Base-by-base conservation (phyloP, 2,329 filamentous ascomycete genomes). In the Xenoacremonium recifei region DNA sequence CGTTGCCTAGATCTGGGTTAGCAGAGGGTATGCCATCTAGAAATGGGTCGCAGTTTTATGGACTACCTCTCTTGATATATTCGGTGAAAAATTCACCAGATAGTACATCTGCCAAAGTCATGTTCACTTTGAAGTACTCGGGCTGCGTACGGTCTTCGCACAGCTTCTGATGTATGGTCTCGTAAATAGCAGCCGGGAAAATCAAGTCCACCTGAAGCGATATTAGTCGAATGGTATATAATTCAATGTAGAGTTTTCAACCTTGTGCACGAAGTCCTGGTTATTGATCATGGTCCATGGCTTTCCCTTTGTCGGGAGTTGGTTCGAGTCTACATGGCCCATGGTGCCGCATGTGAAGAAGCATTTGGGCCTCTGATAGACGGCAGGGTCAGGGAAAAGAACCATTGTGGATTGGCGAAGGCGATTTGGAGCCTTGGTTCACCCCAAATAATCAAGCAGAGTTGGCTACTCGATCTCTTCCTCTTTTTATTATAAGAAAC, bases 21-120 rank as follows among this genome's bases (percentile, higher is more conserved):
- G 23, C 13, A 9, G 13, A 27, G 13, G 13, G 7, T 13, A 27
- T 27, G 7, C 23, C 23, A 9, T 31, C 6, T 15, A 10, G 12
- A 15, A 15, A 31, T n/a, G n/a, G 17, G 17, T 9, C n/a, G 29
- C 7, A 15, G 17, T 31, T n/a, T 13, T 27, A 27, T n/a, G n/a
- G n/a, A n/a, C 17, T 68, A 87, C 87, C 87, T 45, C 76, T 77
- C 64, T 95, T 95, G 52, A 97, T 84, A 60, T 95, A 91, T 32
- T 82, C 73, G n/a, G 79, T 85, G 57, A 96, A 90, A 56, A 96
- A 95, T 0, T 83, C 78, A 1, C 80, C 79, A 23, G 85, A 75
- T 1, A 97, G 62, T 5, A 97, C 60, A 44, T 89, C 82, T 7
- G 75, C 76, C 9, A 96, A 73, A 4, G 80, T 79, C 77, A 95